Percentiles rank a stretch among this genome's conserved stretches.
phyloP scores from a whole-genome alignment of 2,329 filamentous ascomycete species.

The Exophiala viscosa region DNA sequence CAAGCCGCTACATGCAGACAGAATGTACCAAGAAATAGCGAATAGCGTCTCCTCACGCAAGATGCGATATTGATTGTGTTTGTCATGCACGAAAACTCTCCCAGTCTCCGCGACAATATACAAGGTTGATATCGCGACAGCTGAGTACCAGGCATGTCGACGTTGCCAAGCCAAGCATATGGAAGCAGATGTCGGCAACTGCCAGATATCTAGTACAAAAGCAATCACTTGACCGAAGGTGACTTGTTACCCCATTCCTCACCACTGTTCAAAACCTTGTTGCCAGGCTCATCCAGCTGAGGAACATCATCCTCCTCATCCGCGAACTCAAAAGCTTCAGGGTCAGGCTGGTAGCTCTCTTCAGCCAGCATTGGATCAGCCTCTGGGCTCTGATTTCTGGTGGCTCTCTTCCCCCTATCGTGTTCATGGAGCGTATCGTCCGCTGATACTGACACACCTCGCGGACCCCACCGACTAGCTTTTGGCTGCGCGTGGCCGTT shows the following conservation, averaged over 20 bases:
- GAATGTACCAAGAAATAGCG: too few relatives aligned
- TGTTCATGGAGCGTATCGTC: slow-evolving; percentile 48
- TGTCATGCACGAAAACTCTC: too few relatives aligned
- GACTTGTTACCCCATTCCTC: slow-evolving; percentile 23
- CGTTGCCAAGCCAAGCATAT: background rate
- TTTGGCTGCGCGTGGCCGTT: slow-evolving; percentile 15
- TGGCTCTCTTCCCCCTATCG: slow-evolving; percentile 14
- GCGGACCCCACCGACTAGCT: slow-evolving; percentile 52
- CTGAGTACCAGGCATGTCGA: background rate
- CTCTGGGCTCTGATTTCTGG: slow-evolving; percentile 8
- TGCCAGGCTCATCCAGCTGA: slow-evolving; percentile 16
- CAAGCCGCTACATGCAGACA: too few relatives aligned
- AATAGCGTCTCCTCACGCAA: too few relatives aligned
- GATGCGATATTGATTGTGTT: too few relatives aligned
- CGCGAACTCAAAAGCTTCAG: slow-evolving; percentile 20
- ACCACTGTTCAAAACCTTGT: slow-evolving; percentile 24
- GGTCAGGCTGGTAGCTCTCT: slow-evolving; percentile 7
- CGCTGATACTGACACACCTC: slow-evolving; percentile 58
- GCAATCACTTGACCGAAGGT: slow-evolving; percentile 6
- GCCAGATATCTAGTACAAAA: slow-evolving; percentile 6
- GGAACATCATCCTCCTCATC: slow-evolving; percentile 27
- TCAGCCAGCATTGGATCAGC: slow-evolving; percentile 26
- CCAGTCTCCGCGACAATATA: too few relatives aligned
- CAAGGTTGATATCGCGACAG: background rate
- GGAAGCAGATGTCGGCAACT: background rate